A percentile compares a stretch with the other conserved stretches of the same genome.
Evolutionary conservation across 2,329 filamentous ascomycete genomes (phyloP).

Genomic region (Sphaerulina vaccinii): DNA sequence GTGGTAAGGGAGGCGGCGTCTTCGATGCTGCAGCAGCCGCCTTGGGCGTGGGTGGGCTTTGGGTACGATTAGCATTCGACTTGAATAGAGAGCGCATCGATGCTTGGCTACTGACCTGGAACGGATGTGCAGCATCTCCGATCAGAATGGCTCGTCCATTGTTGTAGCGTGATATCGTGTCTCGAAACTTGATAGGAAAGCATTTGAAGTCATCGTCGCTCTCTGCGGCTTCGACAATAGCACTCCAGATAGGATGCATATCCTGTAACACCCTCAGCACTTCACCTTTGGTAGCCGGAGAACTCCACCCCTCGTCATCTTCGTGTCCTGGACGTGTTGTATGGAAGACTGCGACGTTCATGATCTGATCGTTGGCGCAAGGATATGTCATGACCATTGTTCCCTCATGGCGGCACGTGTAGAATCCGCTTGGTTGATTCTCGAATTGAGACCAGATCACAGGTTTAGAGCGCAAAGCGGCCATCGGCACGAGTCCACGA

Average conservation of each 20-base stretch:
- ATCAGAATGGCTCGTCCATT: constrained; percentile 10
- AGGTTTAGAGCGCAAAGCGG: constrained; percentile 10
- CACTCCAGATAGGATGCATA: constrained; percentile 17
- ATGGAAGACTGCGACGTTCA: constrained; percentile 23
- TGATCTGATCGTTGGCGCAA: constrained; percentile 17
- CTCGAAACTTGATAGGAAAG: constrained; percentile 13
- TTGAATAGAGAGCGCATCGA: background rate
- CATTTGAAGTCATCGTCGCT: constrained; percentile 15
- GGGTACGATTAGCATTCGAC: background rate
- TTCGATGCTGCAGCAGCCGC: constrained; percentile 10
- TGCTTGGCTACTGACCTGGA: background rate
- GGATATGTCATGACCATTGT: constrained; percentile 18
- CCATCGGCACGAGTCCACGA: constrained; percentile 17
- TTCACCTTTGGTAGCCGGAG: constrained; percentile 16
- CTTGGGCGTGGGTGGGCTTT: constrained; percentile 12
- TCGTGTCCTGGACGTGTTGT: constrained; percentile 15
- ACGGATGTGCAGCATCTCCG: constrained; percentile 16
- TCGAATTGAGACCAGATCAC: constrained; percentile 14
- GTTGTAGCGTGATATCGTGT: constrained; percentile 10
- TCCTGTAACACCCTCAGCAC: constrained; percentile 10
- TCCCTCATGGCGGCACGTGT: constrained; percentile 2
- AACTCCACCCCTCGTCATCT: constrained; percentile 21
- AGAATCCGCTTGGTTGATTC: constrained; percentile 15
- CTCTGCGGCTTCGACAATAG: constrained; percentile 9
- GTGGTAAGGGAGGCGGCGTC: constrained; percentile 13